Evolutionary conservation across 306 rosid species (phyloP), one percentile per base, ranked within the genome.

Genomic region (Medicago arabica): DNA sequence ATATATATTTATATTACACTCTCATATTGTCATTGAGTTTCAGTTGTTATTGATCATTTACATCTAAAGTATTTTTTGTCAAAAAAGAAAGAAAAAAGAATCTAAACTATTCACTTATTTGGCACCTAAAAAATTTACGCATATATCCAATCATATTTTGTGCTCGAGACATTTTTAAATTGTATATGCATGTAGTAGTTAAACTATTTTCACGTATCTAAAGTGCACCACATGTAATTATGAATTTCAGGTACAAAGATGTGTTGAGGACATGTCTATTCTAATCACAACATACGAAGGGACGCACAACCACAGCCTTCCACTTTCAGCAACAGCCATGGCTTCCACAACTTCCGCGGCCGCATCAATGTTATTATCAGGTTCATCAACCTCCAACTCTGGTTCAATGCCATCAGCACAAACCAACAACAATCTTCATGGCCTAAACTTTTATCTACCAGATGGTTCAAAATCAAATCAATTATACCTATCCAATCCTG

Each of bases 331-430:
- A 34, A 92, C 92, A 2, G 96, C 94, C 3, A 96, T 92, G 96
- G 99, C 99, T 28, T 96, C 99, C 85, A 89, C 97, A 57, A 96
- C 98, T 62, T 90, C 99, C 0, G 99, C 99, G 0, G 99, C 99
- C 0, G 98, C 91, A 28, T 88, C 98, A 31, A 92, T 96, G 98
- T 85, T 96, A 2, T 21, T 89, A 34, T 88, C 98, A 14, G 98
- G 92, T 59, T 87, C 98, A 18, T 85, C 95, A 43, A 82, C 83
- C 71, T 88, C 88, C 13, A 55, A 12, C 6, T 12, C 85, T 0
- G 81, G 58, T 39, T 51, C 63, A 17, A 68, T 73, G 19, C 75
- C 78, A 4, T 76, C 82, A 8, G 12, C 78, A 12, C 54, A 78
- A 17, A 1, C 89, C 4, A 28, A 78, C 6, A 9, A 80, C n/a